Conservation (phyloP, 2,329 filamentous ascomycete species). For the Colletotrichum chrysophilum region DNA sequence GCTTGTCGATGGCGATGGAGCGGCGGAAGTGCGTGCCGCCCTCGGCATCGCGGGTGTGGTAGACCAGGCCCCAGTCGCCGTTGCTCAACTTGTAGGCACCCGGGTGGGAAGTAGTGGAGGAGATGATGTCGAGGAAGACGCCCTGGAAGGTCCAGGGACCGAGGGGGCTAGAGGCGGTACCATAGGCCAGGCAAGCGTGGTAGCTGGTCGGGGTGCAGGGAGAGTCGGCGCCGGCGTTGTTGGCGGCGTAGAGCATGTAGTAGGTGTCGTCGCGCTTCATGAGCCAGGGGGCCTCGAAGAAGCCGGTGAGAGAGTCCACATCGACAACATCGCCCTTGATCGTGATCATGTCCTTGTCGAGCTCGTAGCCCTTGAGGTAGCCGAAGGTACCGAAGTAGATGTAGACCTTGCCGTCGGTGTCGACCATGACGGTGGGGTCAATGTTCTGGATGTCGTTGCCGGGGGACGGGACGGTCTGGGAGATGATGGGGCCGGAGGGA, state of each 20-base stretch:
- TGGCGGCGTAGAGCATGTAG: conserved; percentile 44
- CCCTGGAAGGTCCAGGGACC: conserved; percentile 40
- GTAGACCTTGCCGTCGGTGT: conserved; percentile 38
- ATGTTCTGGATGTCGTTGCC: conserved; percentile 43
- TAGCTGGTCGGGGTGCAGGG: conserved; percentile 42
- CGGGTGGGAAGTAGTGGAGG: conserved; percentile 40
- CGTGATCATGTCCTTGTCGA: conserved; percentile 41
- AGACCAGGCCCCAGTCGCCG: conserved; percentile 35
- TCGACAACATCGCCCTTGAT: conserved; percentile 26
- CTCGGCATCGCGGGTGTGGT: conserved; percentile 39
- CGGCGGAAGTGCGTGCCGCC: conserved; percentile 40
- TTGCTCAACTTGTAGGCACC: conserved; percentile 33
- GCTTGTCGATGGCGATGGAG: conserved; percentile 37
- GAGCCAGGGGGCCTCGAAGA: conserved; percentile 44
- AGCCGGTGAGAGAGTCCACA: conserved; percentile 33
- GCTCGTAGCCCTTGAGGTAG: conserved; percentile 36
- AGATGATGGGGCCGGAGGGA: conserved; percentile 38
- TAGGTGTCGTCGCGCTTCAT: conserved; percentile 39
- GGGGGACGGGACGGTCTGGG: conserved; percentile 33
- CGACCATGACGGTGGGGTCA: conserved; percentile 42
- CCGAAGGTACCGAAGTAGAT: conserved; percentile 44
- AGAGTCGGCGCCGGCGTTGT: conserved; percentile 38
- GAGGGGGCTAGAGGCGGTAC: conserved; percentile 35
- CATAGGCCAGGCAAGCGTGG: conserved; percentile 43
- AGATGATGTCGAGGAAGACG: conserved; percentile 39